Evolutionary conservation across 768 basidiomycete species (phyloP).

Genomic region (Agrocybe praecox): DNA sequence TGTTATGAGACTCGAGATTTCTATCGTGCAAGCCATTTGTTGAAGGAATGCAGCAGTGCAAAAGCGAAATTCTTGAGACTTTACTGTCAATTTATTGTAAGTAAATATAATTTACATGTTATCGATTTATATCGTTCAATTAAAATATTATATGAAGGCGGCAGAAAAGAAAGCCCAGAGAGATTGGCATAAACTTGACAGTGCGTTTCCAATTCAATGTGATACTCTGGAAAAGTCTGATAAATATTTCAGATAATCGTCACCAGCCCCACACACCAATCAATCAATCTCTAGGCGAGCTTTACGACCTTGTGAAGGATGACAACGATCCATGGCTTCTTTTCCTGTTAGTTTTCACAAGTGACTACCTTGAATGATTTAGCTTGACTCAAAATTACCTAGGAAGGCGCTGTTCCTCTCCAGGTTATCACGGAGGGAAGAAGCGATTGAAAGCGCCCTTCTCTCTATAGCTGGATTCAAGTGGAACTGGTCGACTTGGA

Average conservation of each 20-base stretch:
- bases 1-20: slow-evolving; percentile 82
- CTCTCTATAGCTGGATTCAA: slow-evolving; percentile 77
- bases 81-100: slow-evolving; percentile 87
- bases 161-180: slow-evolving; percentile 82
- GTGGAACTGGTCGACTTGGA: slow-evolving; percentile 97
- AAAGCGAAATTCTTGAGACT: slow-evolving; percentile 76
- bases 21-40: slow-evolving; percentile 64
- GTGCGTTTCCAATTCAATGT: slow-evolving; percentile 43
- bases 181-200: slow-evolving; percentile 84
- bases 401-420: slow-evolving; percentile 87
- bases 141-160: slow-evolving; percentile 47
- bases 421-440: slow-evolving; percentile 76
- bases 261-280: slow-evolving; percentile 70
- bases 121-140: background rate
- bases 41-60: slow-evolving; percentile 66
- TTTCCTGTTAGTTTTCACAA: slow-evolving; percentile 63
- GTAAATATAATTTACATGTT: slow-evolving; percentile 25
- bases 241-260: slow-evolving; percentile 53
- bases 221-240: slow-evolving; percentile 1
- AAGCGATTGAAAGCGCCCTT: slow-evolving; percentile 82
- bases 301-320: slow-evolving; percentile 62
- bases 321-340: slow-evolving; percentile 79
- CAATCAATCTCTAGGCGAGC: slow-evolving; percentile 55
- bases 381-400: slow-evolving; percentile 10
- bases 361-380: slow-evolving; percentile 3